A percentile compares a stretch with the other conserved stretches of the same genome.
phyloP scores from a whole-genome alignment of 1,139 yeast species.

The Yamadazyma epiphylla region DNA sequence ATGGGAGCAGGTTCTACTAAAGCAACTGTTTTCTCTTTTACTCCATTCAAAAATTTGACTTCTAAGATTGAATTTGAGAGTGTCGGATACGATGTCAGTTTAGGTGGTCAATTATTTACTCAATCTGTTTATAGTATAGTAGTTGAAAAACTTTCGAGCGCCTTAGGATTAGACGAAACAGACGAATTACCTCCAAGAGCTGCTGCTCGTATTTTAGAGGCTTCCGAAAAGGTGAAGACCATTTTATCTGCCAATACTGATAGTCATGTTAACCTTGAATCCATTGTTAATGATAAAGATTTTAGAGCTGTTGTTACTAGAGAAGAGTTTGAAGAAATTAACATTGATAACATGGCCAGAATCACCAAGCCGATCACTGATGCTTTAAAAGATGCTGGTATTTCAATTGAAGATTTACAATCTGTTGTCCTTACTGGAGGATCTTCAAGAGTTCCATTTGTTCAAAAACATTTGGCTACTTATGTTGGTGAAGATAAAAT shows the following conservation, averaged over 20 bases:
- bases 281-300: constrained; percentile 66
- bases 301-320: constrained; percentile 65
- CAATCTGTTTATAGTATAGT: constrained; percentile 58
- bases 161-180: constrained; percentile 33
- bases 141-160: constrained; percentile 49
- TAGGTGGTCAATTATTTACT: constrained; percentile 80
- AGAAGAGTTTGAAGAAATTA: constrained; percentile 68
- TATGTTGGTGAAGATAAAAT: constrained; percentile 60
- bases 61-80: constrained; percentile 62
- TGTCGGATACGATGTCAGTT: constrained; percentile 56
- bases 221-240: constrained; percentile 84
- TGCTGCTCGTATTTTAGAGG: constrained; percentile 65
- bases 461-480: constrained; percentile 55
- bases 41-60: constrained; percentile 39
- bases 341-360: constrained; percentile 39
- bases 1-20: constrained; percentile 91
- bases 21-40: constrained; percentile 74
- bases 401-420: constrained; percentile 37
- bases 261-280: constrained; percentile 67
- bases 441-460: constrained; percentile 84
- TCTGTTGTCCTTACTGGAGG: constrained; percentile 90
- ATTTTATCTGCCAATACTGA: constrained; percentile 86
- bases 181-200: constrained; percentile 50
- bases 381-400: constrained; percentile 40
- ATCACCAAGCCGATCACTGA: constrained; percentile 53